Evolutionary conservation across 2,329 filamentous ascomycete species (phyloP).

Genomic region (Chrysoporthe puriensis): DNA sequence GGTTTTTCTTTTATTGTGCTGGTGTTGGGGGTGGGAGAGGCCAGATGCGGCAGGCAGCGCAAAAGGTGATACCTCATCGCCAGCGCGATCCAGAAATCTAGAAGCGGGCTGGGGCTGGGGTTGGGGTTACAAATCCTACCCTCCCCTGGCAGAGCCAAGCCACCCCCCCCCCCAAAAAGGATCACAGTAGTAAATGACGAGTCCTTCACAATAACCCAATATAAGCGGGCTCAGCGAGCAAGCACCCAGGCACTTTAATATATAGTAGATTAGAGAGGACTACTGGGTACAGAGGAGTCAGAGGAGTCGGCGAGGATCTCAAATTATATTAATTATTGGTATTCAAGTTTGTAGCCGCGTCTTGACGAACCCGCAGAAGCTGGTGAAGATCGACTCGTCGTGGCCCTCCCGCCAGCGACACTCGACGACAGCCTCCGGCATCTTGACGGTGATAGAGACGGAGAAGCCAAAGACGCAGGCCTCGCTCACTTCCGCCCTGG

Average conservation of each 20-base stretch:
- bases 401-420: constrained; percentile 77
- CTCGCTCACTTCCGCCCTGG: constrained; percentile 33
- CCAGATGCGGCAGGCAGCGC: neutral
- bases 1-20: neutral
- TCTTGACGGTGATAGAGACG: constrained; percentile 50
- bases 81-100: too few relatives aligned
- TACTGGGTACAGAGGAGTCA: too few relatives aligned
- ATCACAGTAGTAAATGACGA: too few relatives aligned
- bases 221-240: too few relatives aligned
- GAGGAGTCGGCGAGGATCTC: neutral
- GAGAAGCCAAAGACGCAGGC: constrained; percentile 61
- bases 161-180: too few relatives aligned
- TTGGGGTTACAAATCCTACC: neutral
- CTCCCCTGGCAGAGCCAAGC: too few relatives aligned
- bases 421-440: constrained; percentile 48
- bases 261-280: too few relatives aligned
- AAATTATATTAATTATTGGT: neutral
- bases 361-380: constrained; percentile 81
- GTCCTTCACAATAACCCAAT: too few relatives aligned
- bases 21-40: neutral
- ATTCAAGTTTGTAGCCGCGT: constrained; percentile 44
- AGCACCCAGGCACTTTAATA: too few relatives aligned
- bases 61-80: neutral
- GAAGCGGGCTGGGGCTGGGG: neutral
- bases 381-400: constrained; percentile 78